Base-by-base conservation (phyloP, 1,284 basidiomycete genomes). In the Coniferiporia sulphurascens region DNA sequence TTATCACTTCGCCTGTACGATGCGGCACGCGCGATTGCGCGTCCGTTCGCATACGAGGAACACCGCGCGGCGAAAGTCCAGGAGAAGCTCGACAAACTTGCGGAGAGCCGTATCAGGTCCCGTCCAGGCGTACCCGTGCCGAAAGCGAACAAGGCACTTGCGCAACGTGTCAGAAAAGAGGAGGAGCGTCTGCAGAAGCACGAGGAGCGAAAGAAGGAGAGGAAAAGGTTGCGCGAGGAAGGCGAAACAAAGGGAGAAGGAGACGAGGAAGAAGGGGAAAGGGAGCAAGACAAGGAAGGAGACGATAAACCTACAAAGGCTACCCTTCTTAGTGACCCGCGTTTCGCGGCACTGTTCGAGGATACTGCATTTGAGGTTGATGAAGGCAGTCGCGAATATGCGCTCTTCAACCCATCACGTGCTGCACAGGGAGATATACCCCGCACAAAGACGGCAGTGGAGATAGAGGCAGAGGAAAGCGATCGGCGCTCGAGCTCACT, bases 291-390 rank as follows among this genome's bases (percentile, higher is more conserved):
- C 56, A 69, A 65, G 17, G 66, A 70, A n/a, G 66, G 57, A 52
- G 69, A 67, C 38, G 66, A 61, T 22, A 69, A 73, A 60, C 71
- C 52, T 10, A n/a, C 65, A 56, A 74, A 74, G 59, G 72, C 76
- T 49, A 87, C 73, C 56, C 73, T 99, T 63, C 83, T 98, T 62
- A 84, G 76, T 52, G 97, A 99, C 74, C 83, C 89, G 58, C 89
- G 97, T 63, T 99, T 99, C 83, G 80, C 87, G 59, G 89, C 88
- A 56, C 79, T 99, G 51, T 99, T 97, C 75, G 87, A 92, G 72
- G 88, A 98, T 69, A 89, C 93, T n/a, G 92, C 92, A 61, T 99
- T 93, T 73, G 82, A 92, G 69, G 91, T 99, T 65, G 95, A 99
- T 72, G 89, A 95, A 74, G 81, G 75, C 46, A 91, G 80, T 64